Evolutionary conservation across 139 green algal genomes (phyloP), one percentile per base, ranked within the genome.

Genomic region (Auxenochlorella pyrenoidosa): DNA sequence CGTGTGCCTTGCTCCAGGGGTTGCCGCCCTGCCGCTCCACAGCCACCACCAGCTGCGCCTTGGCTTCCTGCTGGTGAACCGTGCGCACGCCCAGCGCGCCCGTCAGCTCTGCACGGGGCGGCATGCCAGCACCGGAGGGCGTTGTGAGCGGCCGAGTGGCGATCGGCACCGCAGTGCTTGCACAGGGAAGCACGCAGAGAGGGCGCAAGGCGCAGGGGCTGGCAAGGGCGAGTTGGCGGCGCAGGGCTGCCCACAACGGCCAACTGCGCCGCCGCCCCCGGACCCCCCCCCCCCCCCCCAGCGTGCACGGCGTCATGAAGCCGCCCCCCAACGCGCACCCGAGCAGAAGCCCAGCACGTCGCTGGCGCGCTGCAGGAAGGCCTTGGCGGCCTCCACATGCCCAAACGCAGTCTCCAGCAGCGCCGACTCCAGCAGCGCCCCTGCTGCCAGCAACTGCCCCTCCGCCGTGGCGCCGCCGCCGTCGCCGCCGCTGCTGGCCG

Each of bases 51-150:
- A 98, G 91, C 92, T 98, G 95, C 54, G 95, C 95, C 88, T 97
- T 96, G 47, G 95, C 82, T 72, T 98, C 95, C 47, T 91, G 21
- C 89, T 99, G 96, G 90, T 99, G 96, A 44, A 92, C 93, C 18
- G 96, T 99, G 65, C 96, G 92, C 66, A 91, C 89, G 34, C 96
- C 96, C 89, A 99, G 89, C 28, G 92, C 95, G 19, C 96, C 96
- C 87, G 89, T 75, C 22, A 80, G 40, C 73, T 76, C 77, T 59
- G 86, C 78, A 30, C 28, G n/a, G 38, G 19, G 16, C 21, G 60
- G 40, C 44, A 13, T 44, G 82, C 43, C 26, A 79, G 36, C n/a
- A 44, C 34, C 8, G 10, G 70, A 76, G 70, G 70, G n/a, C 5
- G 26, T n/a, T 24, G 3, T 41, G n/a, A 43, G 89, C 22, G 96